Evolutionary conservation across 306 rosid genomes (phyloP).

Genomic region (Ziziphus jujuba): DNA sequence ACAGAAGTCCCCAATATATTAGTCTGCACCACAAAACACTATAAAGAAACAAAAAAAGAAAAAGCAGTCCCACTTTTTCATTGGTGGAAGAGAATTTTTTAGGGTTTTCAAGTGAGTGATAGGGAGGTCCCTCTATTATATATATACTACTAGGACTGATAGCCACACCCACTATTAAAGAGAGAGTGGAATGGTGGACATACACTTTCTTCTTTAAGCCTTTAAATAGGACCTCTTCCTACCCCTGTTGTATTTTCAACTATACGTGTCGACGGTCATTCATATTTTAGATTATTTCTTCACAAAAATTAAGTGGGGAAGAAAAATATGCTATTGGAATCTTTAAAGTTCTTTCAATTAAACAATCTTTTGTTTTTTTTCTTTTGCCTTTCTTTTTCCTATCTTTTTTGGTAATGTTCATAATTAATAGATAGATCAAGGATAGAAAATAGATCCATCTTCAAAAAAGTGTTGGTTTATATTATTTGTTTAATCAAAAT

Average conservation of each 20-base stretch:
- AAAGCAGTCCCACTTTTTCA: constrained; percentile 40
- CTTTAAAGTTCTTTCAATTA: constrained; percentile 16
- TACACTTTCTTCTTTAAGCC: constrained; percentile 13
- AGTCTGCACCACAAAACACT: constrained; percentile 19
- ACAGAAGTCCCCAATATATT: constrained; percentile 5
- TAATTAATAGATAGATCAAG: too few relatives aligned
- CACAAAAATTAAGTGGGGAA: background rate
- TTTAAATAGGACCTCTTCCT: background rate
- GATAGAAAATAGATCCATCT: too few relatives aligned
- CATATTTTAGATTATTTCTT: too few relatives aligned
- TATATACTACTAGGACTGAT: constrained; percentile 18
- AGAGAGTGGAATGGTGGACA: constrained; percentile 27
- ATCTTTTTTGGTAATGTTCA: too few relatives aligned
- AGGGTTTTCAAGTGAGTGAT: background rate
- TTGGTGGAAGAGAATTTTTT: constrained; percentile 14
- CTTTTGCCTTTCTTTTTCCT: background rate
- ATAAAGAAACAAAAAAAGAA: too few relatives aligned
- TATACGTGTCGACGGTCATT: too few relatives aligned
- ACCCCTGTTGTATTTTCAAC: too few relatives aligned
- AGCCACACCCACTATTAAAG: constrained; percentile 43
- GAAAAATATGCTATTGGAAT: background rate
- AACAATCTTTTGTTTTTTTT: background rate
- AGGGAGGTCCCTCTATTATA: background rate
- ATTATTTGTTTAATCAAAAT: too few relatives aligned
- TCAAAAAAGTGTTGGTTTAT: too few relatives aligned